phyloP scores from a whole-genome alignment of 768 basidiomycete genomes.

The Dictyophora rubrovolvata region DNA sequence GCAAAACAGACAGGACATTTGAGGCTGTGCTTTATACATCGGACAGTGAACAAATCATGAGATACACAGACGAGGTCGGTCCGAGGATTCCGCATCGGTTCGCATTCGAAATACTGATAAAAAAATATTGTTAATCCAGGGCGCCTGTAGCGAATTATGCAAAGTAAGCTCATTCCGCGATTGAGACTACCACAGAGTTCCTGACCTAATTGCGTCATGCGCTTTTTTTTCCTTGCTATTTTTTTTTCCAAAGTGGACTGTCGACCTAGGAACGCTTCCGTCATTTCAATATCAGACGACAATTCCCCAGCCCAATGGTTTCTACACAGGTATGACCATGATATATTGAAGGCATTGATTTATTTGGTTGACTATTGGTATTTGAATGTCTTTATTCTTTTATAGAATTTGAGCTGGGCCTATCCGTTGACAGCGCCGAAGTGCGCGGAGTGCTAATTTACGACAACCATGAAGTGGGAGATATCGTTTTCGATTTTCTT shows the following conservation, averaged over 20 bases:
- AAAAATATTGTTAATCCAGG: constrained; percentile 23
- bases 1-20: constrained; percentile 55
- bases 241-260: constrained; percentile 46
- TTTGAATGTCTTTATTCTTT: background rate
- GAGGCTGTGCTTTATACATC: constrained; percentile 77
- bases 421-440: constrained; percentile 80
- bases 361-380: background rate
- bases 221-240: too few species aligned
- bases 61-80: constrained; percentile 70
- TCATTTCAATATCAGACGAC: constrained; percentile 65
- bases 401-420: constrained; percentile 71
- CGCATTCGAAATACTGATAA: background rate
- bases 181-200: constrained; percentile 9
- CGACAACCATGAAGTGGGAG: constrained; percentile 72
- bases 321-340: constrained; percentile 57
- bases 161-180: constrained; percentile 24
- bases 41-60: constrained; percentile 62
- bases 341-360: background rate
- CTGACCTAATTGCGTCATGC: constrained; percentile 17
- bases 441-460: constrained; percentile 72
- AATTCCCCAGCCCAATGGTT: constrained; percentile 47
- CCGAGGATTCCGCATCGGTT: background rate
- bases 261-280: constrained; percentile 68
- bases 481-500: constrained; percentile 52
- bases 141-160: constrained; percentile 64